A percentile compares a stretch with the other conserved stretches of the same genome.
phyloP scores from a whole-genome alignment of 768 basidiomycete species.

The Lactifluus pinguis region DNA sequence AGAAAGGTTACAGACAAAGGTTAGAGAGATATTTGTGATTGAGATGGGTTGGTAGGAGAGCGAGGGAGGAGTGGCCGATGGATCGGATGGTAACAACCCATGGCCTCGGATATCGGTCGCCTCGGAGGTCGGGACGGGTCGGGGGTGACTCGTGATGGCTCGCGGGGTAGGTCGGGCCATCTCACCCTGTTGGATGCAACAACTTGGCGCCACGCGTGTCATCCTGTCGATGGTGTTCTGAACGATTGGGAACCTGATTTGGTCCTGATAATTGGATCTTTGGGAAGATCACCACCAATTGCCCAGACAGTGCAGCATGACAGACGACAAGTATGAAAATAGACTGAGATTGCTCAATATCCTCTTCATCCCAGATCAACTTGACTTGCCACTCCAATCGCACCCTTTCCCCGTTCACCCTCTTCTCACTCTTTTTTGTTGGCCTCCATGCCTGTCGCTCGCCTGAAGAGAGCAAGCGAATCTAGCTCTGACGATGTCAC shows the following conservation, averaged over 20 bases:
- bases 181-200: conserved; percentile 1
- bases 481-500: conserved; percentile 51
- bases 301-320: conserved; percentile 18
- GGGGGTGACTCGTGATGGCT: conserved; percentile 9
- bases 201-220: conserved; percentile 1
- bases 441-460: conserved; percentile 51
- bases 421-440: not conserved
- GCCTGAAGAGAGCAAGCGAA: conserved; percentile 56
- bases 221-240: conserved; percentile 13
- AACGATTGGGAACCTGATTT: conserved; percentile 16
- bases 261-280: conserved; percentile 20
- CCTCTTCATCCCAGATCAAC: not conserved
- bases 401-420: conserved; percentile 23
- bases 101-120: not conserved
- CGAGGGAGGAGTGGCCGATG: not conserved
- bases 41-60: not conserved
- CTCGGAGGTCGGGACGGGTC: conserved; percentile 10
- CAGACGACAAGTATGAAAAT: conserved; percentile 19
- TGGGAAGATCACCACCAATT: conserved; percentile 9
- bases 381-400: conserved; percentile 17
- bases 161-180: conserved; percentile 1
- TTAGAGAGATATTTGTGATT: not conserved
- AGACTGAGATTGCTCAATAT: conserved; percentile 18
- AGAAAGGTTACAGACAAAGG: not conserved
- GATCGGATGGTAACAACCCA: not conserved